Base-by-base conservation (phyloP, 306 rosid species). In the Glycine latifolia region DNA sequence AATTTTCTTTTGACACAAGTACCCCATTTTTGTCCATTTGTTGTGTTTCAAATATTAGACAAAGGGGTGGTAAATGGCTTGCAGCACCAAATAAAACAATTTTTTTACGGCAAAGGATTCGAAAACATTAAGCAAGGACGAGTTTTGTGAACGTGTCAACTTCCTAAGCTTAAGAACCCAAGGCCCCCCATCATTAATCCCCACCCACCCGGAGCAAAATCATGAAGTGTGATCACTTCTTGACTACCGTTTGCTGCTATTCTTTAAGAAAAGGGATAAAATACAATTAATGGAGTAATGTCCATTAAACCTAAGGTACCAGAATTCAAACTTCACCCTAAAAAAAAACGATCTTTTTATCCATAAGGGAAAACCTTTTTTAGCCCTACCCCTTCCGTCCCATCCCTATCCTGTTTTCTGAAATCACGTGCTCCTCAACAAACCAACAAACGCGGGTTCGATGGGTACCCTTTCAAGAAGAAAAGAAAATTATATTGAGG, bases 391-490 rank as follows among this genome's bases (percentile, higher is more conserved):
- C 33, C 17, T 8, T 41, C 20, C 16, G 37, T 54, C 55, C 35
- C 73, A 67, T 86, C 71, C 10, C 60, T 56, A 67, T 78, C 73
- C 26, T 11, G 50, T 70, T 61, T 76, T 60, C 68, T 11, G 50
- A 78, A 75, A 59, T 59, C 79, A 86, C 58, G 71, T 75, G 84
- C 79, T 35, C 79, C 75, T 68, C 59, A 61, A 33, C 62, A 80
- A 52, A 70, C 65, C 50, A 67, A 80, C 76, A 80, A 79, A 67
- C 63, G 55, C 31, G 46, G 59, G 77, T 73, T 73, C 1, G 41
- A 70, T 48, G 60, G 60, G 70, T 7, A 26, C 74, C 54, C 67
- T 69, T 68, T 63, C 50, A 15, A 10, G 77, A 67, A 67, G n/a
- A 69, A 17, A 47, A 55, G 41, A 52, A 71, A 26, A 26, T 26